Conservation (phyloP, 2,329 filamentous ascomycete species). For the Bipolaris cookei region DNA sequence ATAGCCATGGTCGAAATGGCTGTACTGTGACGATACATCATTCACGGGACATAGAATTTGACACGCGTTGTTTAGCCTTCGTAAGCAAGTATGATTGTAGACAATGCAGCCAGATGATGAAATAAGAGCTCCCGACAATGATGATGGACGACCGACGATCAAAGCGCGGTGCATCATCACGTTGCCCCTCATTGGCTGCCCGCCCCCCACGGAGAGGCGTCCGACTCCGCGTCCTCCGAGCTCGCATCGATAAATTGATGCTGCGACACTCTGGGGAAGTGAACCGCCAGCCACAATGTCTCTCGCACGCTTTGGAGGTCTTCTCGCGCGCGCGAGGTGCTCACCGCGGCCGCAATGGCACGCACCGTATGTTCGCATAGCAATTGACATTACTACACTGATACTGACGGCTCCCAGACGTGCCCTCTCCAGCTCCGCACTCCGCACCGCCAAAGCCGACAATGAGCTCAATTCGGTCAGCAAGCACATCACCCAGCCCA, state of each 20-base stretch:
- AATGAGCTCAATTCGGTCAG: conserved; percentile 76
- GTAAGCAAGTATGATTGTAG: neutral
- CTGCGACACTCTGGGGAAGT: conserved; percentile 20
- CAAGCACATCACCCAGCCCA: conserved; percentile 87
- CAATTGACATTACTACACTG: neutral
- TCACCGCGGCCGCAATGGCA: conserved; percentile 42
- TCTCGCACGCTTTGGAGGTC: conserved; percentile 45
- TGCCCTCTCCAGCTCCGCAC: conserved; percentile 44
- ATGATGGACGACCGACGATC: neutral
- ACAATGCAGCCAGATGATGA: neutral
- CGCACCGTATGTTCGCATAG: conserved; percentile 33
- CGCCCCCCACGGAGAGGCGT: conserved; percentile 14
- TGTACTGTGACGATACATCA: neutral
- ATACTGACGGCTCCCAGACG: conserved; percentile 37
- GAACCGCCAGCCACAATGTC: conserved; percentile 39
- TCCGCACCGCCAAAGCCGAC: conserved; percentile 41
- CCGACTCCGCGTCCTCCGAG: conserved; percentile 29
- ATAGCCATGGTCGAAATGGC: neutral
- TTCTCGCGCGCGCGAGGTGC: conserved; percentile 42
- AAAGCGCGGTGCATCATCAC: conserved; percentile 16
- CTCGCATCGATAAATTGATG: conserved; percentile 38
- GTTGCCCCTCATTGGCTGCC: conserved; percentile 29
- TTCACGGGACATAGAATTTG: neutral
- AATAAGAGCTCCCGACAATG: neutral
- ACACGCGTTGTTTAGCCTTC: neutral